Conservation (phyloP, 768 basidiomycete species). For the Suillus discolor region DNA sequence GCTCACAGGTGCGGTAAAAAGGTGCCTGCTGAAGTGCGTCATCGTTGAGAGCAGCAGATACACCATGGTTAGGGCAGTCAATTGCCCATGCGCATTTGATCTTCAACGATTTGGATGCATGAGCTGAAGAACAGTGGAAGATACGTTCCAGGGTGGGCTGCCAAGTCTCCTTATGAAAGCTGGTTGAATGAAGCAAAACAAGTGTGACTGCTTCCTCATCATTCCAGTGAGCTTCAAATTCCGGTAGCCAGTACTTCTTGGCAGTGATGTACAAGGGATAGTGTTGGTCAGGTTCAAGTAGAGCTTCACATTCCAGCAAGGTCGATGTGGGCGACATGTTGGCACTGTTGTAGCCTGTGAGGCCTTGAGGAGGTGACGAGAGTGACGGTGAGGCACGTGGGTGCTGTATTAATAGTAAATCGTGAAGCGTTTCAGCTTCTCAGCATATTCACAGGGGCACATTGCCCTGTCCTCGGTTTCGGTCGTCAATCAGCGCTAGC, state of each 20-base stretch:
- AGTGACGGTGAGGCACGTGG: neutral
- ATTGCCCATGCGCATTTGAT: conserved; percentile 57
- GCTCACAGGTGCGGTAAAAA: conserved; percentile 50
- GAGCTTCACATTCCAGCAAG: conserved; percentile 29
- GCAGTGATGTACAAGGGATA: conserved; percentile 57
- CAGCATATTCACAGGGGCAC: neutral
- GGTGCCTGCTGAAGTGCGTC: conserved; percentile 43
- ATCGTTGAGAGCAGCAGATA: conserved; percentile 57
- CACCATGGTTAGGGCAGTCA: conserved; percentile 76
- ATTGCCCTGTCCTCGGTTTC: neutral
- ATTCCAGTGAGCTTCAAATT: conserved; percentile 36
- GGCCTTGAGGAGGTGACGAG: neutral
- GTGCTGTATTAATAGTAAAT: neutral
- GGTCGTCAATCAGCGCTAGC: neutral
- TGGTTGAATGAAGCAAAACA: conserved; percentile 67
- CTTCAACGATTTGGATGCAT: conserved; percentile 8
- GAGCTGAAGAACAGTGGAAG: conserved; percentile 34
- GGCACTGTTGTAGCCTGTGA: neutral
- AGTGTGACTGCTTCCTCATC: conserved; percentile 54
- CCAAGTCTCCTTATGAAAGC: conserved; percentile 78
- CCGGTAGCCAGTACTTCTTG: conserved; percentile 56
- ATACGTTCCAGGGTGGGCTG: conserved; percentile 58
- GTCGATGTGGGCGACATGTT: neutral
- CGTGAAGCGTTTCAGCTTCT: neutral
- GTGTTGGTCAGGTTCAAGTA: conserved; percentile 39